These are phyloP conservation scores for Phaffia rhodozyma DNA, from an alignment of 1,284 basidiomycete species.

Conservation along the genomic window DNA sequence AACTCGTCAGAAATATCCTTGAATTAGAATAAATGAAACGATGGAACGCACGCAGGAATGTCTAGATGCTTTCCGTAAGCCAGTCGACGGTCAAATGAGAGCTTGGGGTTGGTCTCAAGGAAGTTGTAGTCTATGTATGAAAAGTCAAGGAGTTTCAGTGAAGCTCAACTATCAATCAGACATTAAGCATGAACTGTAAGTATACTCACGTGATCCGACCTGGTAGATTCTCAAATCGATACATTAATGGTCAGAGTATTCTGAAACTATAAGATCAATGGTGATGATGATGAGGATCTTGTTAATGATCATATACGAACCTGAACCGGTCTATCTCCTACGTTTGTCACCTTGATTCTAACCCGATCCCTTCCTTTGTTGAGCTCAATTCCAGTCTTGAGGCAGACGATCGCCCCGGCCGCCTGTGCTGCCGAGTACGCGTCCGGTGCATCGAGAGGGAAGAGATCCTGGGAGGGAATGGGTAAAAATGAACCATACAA, in stretches of 20 bases:
- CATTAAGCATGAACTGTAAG: neutral
- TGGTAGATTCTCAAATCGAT: neutral
- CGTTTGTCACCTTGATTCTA: conserved; percentile 71
- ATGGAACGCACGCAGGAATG: conserved; percentile 55
- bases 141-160: neutral
- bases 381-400: conserved; percentile 56
- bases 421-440: conserved; percentile 46
- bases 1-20: neutral
- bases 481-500: conserved; percentile 90
- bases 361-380: conserved; percentile 61
- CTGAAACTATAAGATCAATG: neutral
- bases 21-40: too few relatives aligned
- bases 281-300: neutral
- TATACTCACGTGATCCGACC: conserved; percentile 9
- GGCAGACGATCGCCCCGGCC: conserved; percentile 63
- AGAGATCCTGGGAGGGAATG: conserved; percentile 52
- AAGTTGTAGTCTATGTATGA: conserved; percentile 83
- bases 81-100: conserved; percentile 69
- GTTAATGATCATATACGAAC: conserved; percentile 33
- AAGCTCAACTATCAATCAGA: neutral
- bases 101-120: conserved; percentile 70
- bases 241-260: neutral
- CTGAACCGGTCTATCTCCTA: conserved; percentile 88
- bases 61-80: conserved; percentile 75
- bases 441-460: conserved; percentile 45